Evolutionary conservation across 2,329 filamentous ascomycete genomes (phyloP).

Genomic region (Aureobasidium lini): DNA sequence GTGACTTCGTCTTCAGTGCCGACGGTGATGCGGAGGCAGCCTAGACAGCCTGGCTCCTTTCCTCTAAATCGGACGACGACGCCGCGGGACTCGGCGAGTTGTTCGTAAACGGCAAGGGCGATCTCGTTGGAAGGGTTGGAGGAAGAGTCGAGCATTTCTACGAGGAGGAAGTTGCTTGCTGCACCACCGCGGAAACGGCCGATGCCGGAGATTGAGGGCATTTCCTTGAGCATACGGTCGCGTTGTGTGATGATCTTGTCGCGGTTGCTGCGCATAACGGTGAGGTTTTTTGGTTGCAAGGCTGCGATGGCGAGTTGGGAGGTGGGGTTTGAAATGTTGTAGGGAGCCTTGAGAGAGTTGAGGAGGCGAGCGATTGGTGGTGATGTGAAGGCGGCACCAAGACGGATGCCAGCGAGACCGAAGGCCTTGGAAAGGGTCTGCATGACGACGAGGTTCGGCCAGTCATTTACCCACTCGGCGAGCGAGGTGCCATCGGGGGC

Average conservation of each 20-base stretch:
- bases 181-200: slow-evolving; percentile 73
- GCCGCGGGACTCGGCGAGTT: slow-evolving; percentile 73
- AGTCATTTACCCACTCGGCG: slow-evolving; percentile 85
- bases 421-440: slow-evolving; percentile 98
- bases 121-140: slow-evolving; percentile 66
- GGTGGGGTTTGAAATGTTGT: slow-evolving; percentile 88
- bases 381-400: slow-evolving; percentile 77
- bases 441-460: slow-evolving; percentile 94
- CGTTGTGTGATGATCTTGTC: slow-evolving; percentile 68
- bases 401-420: slow-evolving; percentile 83
- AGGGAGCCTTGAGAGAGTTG: slow-evolving; percentile 91
- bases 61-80: slow-evolving; percentile 92
- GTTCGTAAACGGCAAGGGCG: slow-evolving; percentile 75
- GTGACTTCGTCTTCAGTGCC: slow-evolving; percentile 83
- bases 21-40: slow-evolving; percentile 84
- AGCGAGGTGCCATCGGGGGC: slow-evolving; percentile 70
- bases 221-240: slow-evolving; percentile 62
- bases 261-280: slow-evolving; percentile 63
- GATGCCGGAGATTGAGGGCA: slow-evolving; percentile 69
- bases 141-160: slow-evolving; percentile 69
- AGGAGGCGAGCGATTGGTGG: slow-evolving; percentile 68
- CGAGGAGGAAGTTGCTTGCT: slow-evolving; percentile 83
- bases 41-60: slow-evolving; percentile 81
- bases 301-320: slow-evolving; percentile 71
- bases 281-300: slow-evolving; percentile 58